A percentile compares a stretch with the other conserved stretches of the same genome.
These are phyloP conservation scores for Euphorbia pulcherrima DNA, from an alignment of 345 rosid species.

Conservation along the genomic window DNA sequence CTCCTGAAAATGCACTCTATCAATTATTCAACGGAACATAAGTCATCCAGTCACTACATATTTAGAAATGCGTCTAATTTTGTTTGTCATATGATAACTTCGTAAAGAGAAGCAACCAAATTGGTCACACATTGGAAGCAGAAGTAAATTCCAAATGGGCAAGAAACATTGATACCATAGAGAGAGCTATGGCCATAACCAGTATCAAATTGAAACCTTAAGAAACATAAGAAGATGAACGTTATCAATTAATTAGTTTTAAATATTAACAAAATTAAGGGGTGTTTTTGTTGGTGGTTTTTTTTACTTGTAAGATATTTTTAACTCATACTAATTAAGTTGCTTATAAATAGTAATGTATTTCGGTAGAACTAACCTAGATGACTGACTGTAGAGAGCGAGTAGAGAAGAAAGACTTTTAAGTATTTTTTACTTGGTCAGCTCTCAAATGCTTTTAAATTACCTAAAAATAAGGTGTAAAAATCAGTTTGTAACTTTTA, in stretches of 20 bases:
- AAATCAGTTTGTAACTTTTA: too few relatives aligned
- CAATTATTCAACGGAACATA: not conserved
- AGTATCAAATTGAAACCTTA: not conserved
- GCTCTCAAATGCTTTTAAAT: too few relatives aligned
- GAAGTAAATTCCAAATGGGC: not conserved
- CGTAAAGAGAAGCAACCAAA: not conserved
- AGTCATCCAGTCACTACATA: not conserved
- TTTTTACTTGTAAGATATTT: too few relatives aligned
- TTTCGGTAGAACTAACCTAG: too few relatives aligned
- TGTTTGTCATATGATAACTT: not conserved
- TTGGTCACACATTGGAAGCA: not conserved
- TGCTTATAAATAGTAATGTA: too few relatives aligned
- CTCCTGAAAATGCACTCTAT: conserved; percentile 42
- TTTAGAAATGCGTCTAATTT: not conserved
- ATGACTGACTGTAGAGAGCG: too few relatives aligned
- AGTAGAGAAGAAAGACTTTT: too few relatives aligned
- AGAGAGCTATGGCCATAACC: not conserved
- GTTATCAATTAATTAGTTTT: not conserved
- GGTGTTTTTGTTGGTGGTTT: too few relatives aligned
- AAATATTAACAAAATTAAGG: too few relatives aligned
- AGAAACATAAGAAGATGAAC: not conserved
- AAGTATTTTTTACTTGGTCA: too few relatives aligned
- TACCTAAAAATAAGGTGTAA: too few relatives aligned
- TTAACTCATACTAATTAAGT: too few relatives aligned
- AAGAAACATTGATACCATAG: not conserved